A percentile compares a stretch with the other conserved stretches of the same genome.
Conservation (phyloP, 495 filamentous ascomycete species). For the Antarctomyces pellizariae region DNA sequence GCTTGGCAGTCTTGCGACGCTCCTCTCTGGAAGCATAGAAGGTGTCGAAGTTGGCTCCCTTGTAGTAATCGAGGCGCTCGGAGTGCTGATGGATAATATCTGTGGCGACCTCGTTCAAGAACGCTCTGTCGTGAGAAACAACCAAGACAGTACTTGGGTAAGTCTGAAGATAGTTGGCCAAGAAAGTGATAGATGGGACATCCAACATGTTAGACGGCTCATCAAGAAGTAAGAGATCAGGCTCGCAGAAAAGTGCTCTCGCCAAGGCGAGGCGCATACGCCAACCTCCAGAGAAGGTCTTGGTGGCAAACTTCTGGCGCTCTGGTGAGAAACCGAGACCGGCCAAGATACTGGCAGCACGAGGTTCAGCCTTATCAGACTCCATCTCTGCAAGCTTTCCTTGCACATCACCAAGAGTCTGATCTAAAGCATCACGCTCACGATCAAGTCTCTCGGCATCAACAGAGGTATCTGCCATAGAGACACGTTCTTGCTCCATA, state of each 20-base stretch:
- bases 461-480: conserved; percentile 64
- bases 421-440: conserved; percentile 73
- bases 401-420: conserved; percentile 74
- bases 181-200: conserved; percentile 97
- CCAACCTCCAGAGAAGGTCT: conserved; percentile 99
- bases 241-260: conserved; percentile 92
- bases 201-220: conserved; percentile 99
- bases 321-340: conserved; percentile 93
- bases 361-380: conserved; percentile 88
- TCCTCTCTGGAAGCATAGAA: conserved; percentile 98
- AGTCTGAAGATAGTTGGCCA: conserved; percentile 81
- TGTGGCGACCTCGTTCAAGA: conserved; percentile 97
- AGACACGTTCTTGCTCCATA: conserved; percentile 56
- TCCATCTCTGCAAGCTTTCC: conserved; percentile 94
- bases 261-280: conserved; percentile 93
- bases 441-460: conserved; percentile 67
- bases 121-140: conserved; percentile 95
- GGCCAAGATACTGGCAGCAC: conserved; percentile 86
- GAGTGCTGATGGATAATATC: conserved; percentile 99
- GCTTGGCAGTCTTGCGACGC: conserved; percentile 83
- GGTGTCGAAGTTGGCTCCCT: conserved; percentile 88
- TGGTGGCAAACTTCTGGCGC: conserved; percentile 78
- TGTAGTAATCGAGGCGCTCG: conserved; percentile 93
- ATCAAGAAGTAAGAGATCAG: conserved; percentile 86
- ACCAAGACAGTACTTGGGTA: conserved; percentile 93